These are phyloP conservation scores for Rhodofomes roseus DNA, from an alignment of 1,284 basidiomycete genomes.

Conservation along the genomic window DNA sequence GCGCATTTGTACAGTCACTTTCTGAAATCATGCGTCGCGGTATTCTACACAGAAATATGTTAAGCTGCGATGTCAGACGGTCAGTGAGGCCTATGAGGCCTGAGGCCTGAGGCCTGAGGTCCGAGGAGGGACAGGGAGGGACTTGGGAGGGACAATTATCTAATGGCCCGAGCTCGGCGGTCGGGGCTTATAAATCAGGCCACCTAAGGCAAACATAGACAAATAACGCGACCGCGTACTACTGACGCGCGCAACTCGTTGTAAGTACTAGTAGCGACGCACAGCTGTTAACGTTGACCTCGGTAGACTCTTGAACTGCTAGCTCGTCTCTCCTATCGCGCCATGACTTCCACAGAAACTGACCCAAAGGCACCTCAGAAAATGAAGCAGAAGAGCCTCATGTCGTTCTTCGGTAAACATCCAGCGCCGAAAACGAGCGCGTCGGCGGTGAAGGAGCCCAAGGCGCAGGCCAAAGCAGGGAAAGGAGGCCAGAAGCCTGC, in stretches of 20 bases:
- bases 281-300: background rate
- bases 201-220: background rate
- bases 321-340: background rate
- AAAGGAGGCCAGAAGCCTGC: slow-evolving; percentile 13
- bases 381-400: slow-evolving; percentile 72
- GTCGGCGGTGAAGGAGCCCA: slow-evolving; percentile 21
- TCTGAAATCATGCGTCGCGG: too few relatives aligned
- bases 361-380: slow-evolving; percentile 28
- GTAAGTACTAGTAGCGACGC: background rate
- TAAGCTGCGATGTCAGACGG: too few relatives aligned
- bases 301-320: background rate
- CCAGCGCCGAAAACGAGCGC: slow-evolving; percentile 19
- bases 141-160: too few relatives aligned
- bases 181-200: too few relatives aligned
- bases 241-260: background rate
- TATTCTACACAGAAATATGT: too few relatives aligned
- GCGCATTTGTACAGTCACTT: too few relatives aligned
- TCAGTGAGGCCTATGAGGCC: too few relatives aligned
- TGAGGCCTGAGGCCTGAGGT: too few relatives aligned
- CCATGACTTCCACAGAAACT: background rate
- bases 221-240: slow-evolving; percentile 4
- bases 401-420: slow-evolving; percentile 63
- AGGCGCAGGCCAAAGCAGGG: slow-evolving; percentile 19
- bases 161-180: too few relatives aligned
- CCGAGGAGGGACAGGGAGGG: too few relatives aligned